Evolutionary conservation across 352 stramenopile genomes (phyloP), one percentile per base, ranked within the genome.

Genomic region (Pythium insidiosum): DNA sequence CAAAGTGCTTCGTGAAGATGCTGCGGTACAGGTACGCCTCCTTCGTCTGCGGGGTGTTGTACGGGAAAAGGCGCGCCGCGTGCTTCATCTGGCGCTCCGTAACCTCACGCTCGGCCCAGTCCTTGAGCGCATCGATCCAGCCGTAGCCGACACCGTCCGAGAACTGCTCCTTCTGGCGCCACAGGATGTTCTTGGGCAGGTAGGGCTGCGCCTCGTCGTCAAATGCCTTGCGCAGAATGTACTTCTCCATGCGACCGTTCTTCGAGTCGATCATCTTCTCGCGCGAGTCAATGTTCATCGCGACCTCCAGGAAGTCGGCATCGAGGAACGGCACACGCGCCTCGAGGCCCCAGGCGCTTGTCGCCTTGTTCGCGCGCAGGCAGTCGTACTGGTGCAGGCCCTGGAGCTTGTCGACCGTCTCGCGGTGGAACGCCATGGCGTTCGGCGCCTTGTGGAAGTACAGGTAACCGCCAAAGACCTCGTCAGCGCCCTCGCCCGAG

Each of bases 401-500:
- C 24, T 74, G 85, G n/a, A 99, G 68, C 70, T 99, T 99, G 58
- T 98, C 90, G 22, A 98, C 85, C 6, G 81, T 93, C 47, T 91
- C 78, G 36, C 83, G 90, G 69, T 97, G 96, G 68, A 99, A 90
- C 28, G 71, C 75, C 47, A 75, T 65, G 30, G 77, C 74, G 63
- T 96, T 98, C 24, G 96, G 96, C 16, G 94, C 94, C 79, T 99
- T 99, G 78, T 99, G 95, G 83, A 99, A 99, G 83, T 99, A 99
- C 29, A 99, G 68, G 70, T 99, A 99, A 19, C 96, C 96, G 22
- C 93, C 96, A 56, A 99, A 98, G 5, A 98, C 84, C 58, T 99
- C 96, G 60, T 99, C 96, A 6, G 95, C 95, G 25, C 96, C 96
- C 69, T 99, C 96, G 16, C 96, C 96, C 16, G 77, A 97, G 19